phyloP scores from a whole-genome alignment of 257 asterid species.

The Solanum chmielewskii region DNA sequence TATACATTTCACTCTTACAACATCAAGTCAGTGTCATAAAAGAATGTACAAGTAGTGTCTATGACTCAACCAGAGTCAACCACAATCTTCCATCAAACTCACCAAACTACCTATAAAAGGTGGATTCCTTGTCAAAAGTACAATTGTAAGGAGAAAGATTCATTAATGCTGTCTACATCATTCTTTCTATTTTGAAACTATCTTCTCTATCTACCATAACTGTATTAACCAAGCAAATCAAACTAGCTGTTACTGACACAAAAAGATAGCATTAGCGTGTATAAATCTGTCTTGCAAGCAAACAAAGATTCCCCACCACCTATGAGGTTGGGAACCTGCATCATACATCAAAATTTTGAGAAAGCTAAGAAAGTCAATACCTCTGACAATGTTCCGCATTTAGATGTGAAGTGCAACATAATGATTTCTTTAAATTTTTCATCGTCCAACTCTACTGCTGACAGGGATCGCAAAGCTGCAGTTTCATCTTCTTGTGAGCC shows the following conservation, averaged over 20 bases:
- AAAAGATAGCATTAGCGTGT: background rate
- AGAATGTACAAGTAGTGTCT: background rate
- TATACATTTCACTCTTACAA: background rate
- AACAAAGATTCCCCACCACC: background rate
- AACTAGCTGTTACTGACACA: background rate
- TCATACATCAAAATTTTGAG: background rate
- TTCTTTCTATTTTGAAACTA: background rate
- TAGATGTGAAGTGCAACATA: conserved; percentile 22
- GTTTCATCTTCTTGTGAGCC: conserved; percentile 33
- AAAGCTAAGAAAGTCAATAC: conserved; percentile 7
- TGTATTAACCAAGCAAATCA: background rate
- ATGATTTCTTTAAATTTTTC: conserved; percentile 23
- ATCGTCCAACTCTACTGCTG: conserved; percentile 17
- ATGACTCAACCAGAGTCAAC: background rate
- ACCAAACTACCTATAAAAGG: background rate
- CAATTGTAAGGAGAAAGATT: background rate
- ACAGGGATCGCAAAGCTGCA: conserved; percentile 27
- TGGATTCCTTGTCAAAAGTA: background rate
- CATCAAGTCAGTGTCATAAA: background rate
- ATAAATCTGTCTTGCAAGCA: background rate
- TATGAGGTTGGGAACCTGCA: background rate
- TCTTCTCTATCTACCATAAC: background rate
- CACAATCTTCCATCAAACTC: background rate
- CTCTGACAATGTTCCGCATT: conserved; percentile 21
- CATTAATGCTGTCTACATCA: background rate